Base-by-base conservation (phyloP, 257 asterid species). In the Voacanga thouarsii region DNA sequence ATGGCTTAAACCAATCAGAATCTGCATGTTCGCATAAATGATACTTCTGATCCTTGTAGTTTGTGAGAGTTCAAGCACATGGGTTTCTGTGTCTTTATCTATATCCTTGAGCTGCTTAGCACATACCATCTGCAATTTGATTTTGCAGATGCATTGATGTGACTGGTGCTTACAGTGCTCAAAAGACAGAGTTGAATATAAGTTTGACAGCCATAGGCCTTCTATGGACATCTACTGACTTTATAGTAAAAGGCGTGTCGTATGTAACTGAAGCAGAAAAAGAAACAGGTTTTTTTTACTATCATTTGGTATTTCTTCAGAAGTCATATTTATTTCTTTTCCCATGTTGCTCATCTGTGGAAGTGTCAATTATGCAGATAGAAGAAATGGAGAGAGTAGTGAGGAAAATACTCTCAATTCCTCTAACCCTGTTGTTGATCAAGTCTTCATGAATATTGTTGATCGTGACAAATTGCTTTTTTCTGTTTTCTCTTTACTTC, bases 181-280 rank as follows among this genome's bases (percentile, higher is more conserved):
- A 95, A 86, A 87, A 86, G 87, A 91, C 97, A 47, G 99, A 93
- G 79, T 82, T 95, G 85, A 95, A 95, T 84, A 95, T 95, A 86
- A 95, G 99, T 79, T 88, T 95, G 88, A 95, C 99, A 83, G 97
- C 99, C 76, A 83, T 93, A 63, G 99, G 99, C 77, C 91, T 95
- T 80, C 80, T 95, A 55, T 95, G 99, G 99, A 92, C 97, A 43
- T 93, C 98, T 83, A 91, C 97, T 30, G 98, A 93, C 90, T 93
- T 95, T 84, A 84, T 95, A 77, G 87, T 90, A 80, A 95, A 93
- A 91, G 98, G 94, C 66, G 88, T 87, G 78, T 77, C 78, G 37
- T 80, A 60, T 80, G 83, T 57, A 79, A 81, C 82, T 74, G 87
- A 78, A 68, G 94, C 85, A 80, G 90, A 86, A 77, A 79, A 79